These are phyloP conservation scores for Parastagonospora nodorum DNA, from an alignment of 2,329 filamentous ascomycete species.

Conservation along the genomic window DNA sequence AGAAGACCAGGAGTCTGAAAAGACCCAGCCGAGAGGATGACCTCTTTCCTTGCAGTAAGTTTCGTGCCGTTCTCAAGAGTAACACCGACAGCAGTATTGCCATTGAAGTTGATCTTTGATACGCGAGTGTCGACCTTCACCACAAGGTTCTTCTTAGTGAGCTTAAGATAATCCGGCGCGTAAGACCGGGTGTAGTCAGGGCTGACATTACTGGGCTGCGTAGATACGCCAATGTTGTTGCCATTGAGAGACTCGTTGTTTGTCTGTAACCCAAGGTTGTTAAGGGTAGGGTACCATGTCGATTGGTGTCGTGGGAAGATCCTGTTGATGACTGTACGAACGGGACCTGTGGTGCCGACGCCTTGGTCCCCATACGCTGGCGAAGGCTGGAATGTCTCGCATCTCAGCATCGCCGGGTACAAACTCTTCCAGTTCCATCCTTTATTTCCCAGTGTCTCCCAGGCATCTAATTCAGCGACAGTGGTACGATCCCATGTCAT, in stretches of 20 bases:
- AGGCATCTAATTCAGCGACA: conserved; percentile 37
- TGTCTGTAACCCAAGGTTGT: conserved; percentile 49
- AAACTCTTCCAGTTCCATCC: conserved; percentile 42
- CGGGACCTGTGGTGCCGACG: conserved; percentile 37
- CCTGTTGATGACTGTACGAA: conserved; percentile 49
- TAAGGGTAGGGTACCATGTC: conserved; percentile 54
- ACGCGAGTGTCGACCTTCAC: conserved; percentile 46
- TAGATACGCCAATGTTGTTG: conserved; percentile 57
- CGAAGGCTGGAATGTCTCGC: conserved; percentile 36
- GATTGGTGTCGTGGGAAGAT: conserved; percentile 51
- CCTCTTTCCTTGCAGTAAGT: conserved; percentile 36
- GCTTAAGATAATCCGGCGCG: conserved; percentile 51
- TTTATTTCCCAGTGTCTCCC: conserved; percentile 38
- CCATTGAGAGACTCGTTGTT: conserved; percentile 57
- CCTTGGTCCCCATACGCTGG: conserved; percentile 33
- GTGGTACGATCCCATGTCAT: conserved; percentile 41
- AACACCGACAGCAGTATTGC: conserved; percentile 36
- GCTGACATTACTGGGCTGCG: conserved; percentile 56
- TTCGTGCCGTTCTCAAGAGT: conserved; percentile 36
- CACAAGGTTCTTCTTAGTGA: conserved; percentile 52
- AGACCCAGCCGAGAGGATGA: conserved; percentile 34
- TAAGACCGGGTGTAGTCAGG: conserved; percentile 57
- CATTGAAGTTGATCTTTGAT: conserved; percentile 46
- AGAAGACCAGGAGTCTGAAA: conserved; percentile 33
- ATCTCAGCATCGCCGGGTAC: conserved; percentile 39